A percentile compares a stretch with the other conserved stretches of the same genome.
phyloP scores from a whole-genome alignment of 1,284 basidiomycete genomes.

The Thecaphora thlaspeos region DNA sequence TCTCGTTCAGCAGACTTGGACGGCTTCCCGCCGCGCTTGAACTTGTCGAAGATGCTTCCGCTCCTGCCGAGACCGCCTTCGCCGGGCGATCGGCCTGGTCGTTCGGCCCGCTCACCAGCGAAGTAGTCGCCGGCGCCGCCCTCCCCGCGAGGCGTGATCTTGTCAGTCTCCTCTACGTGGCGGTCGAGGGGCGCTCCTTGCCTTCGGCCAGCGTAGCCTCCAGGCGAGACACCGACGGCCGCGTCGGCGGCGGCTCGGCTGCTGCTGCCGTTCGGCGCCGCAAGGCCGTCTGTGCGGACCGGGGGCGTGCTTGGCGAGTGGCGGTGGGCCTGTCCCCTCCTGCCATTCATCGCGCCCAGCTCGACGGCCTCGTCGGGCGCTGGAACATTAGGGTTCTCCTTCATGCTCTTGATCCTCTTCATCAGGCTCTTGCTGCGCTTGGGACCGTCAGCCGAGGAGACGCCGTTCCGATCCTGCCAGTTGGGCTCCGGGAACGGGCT shows the following conservation, averaged over 20 bases:
- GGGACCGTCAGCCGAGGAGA: conserved; percentile 20
- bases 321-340: conserved; percentile 24
- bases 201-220: conserved; percentile 20
- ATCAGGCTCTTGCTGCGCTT: conserved; percentile 48
- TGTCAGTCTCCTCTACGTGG: conserved; percentile 11
- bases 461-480: conserved; percentile 14
- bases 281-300: conserved; percentile 7
- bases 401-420: conserved; percentile 48
- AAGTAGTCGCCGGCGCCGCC: conserved; percentile 15
- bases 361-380: conserved; percentile 38
- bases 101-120: conserved; percentile 4
- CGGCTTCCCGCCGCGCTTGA: conserved; percentile 18
- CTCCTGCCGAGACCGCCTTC: conserved; percentile 19
- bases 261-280: not conserved
- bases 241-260: conserved; percentile 23
- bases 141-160: conserved; percentile 18
- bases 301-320: conserved; percentile 42
- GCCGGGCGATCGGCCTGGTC: conserved; percentile 7
- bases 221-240: conserved; percentile 10
- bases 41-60: conserved; percentile 30
- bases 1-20: conserved; percentile 21
- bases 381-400: conserved; percentile 45
- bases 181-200: conserved; percentile 9
- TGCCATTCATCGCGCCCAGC: conserved; percentile 15
- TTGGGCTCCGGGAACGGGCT: conserved; percentile 45